Conservation (phyloP, 331 rosid genomes). For the Quercus lobata region DNA sequence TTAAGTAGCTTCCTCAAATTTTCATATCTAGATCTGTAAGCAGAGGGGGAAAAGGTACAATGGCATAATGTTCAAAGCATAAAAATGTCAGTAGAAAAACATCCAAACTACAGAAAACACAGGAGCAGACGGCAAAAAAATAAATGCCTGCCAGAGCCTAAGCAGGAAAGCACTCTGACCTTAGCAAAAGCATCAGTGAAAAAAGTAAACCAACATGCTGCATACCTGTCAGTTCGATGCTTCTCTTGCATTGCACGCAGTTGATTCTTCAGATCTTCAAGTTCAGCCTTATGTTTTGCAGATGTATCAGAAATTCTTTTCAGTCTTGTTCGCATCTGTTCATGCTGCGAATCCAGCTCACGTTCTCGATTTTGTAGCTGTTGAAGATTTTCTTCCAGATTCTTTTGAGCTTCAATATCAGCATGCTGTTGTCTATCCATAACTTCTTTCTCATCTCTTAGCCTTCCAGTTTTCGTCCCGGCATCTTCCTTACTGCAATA, state of each 20-base stretch:
- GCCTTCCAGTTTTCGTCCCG: conserved; percentile 91
- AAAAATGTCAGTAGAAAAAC: background rate
- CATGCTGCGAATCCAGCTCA: conserved; percentile 72
- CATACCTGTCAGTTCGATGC: conserved; percentile 68
- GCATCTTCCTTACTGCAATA: conserved; percentile 87
- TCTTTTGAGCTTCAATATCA: conserved; percentile 86
- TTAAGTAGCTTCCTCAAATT: conserved; percentile 64
- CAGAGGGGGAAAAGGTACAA: conserved; percentile 4
- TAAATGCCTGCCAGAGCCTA: background rate
- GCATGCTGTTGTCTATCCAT: conserved; percentile 92
- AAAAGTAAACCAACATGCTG: conserved; percentile 17
- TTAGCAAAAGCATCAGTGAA: background rate
- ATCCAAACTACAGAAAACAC: background rate
- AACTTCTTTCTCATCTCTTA: conserved; percentile 92
- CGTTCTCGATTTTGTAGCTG: conserved; percentile 69
- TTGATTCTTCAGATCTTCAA: conserved; percentile 54
- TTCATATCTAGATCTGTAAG: conserved; percentile 73
- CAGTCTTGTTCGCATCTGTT: conserved; percentile 72
- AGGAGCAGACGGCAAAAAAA: background rate
- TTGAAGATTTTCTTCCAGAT: conserved; percentile 91
- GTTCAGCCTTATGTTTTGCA: conserved; percentile 47
- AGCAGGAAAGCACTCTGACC: background rate
- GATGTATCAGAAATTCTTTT: conserved; percentile 59
- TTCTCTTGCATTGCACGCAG: conserved; percentile 68
- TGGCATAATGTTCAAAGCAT: background rate